A percentile compares a stretch with the other conserved stretches of the same genome.
These are phyloP conservation scores for Panicum virgatum DNA, from an alignment of 202 grass and related monocot genomes.

Conservation along the genomic window DNA sequence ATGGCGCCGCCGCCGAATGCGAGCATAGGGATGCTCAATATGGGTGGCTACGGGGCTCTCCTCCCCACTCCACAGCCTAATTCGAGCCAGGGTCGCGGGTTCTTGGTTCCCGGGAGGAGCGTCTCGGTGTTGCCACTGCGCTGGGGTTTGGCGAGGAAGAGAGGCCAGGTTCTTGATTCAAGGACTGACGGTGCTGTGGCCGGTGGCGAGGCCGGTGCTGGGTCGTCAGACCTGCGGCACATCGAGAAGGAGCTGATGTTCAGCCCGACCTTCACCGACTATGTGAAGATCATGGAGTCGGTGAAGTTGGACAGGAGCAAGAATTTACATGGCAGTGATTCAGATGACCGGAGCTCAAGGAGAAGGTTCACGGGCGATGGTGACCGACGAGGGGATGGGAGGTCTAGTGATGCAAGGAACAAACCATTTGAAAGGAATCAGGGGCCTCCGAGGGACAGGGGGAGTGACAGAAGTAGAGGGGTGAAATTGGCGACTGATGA, in stretches of 20 bases:
- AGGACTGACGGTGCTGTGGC: slow-evolving; percentile 26
- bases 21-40: slow-evolving; percentile 37
- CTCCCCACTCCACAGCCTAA: slow-evolving; percentile 31
- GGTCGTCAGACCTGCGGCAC: slow-evolving; percentile 39
- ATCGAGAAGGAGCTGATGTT: slow-evolving; percentile 87
- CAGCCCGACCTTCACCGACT: slow-evolving; percentile 80
- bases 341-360: slow-evolving; percentile 32
- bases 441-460: slow-evolving; percentile 21
- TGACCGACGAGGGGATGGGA: slow-evolving; percentile 16
- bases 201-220: slow-evolving; percentile 28
- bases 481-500: slow-evolving; percentile 1
- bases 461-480: background rate
- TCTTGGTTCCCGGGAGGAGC: slow-evolving; percentile 30
- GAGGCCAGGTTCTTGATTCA: slow-evolving; percentile 38
- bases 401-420: slow-evolving; percentile 36
- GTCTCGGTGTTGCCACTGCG: slow-evolving; percentile 30
- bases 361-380: slow-evolving; percentile 33
- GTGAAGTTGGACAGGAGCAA: slow-evolving; percentile 76
- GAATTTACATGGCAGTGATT: slow-evolving; percentile 33
- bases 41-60: slow-evolving; percentile 35
- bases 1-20: slow-evolving; percentile 42
- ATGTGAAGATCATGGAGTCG: slow-evolving; percentile 97
- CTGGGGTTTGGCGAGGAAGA: slow-evolving; percentile 42
- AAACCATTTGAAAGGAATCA: slow-evolving; percentile 36
- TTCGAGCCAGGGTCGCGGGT: slow-evolving; percentile 5